Percentiles rank a stretch among this genome's conserved stretches.
These are phyloP conservation scores for Papiliotrema terrestris DNA, from an alignment of 1,284 basidiomycete genomes.

Conservation along the genomic window DNA sequence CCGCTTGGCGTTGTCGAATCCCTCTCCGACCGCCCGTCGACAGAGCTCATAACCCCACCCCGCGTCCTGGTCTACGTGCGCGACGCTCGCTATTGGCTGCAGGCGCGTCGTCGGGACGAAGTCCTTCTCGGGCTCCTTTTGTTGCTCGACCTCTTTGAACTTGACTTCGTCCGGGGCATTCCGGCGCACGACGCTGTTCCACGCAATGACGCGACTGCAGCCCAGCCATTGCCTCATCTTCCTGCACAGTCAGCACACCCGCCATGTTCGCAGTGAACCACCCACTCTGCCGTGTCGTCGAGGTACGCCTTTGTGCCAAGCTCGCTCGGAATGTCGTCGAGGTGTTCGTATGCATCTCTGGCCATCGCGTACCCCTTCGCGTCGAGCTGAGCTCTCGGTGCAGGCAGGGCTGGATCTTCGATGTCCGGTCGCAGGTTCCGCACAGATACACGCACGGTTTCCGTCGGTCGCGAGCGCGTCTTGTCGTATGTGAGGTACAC, in stretches of 20 bases:
- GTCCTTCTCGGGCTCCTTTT: constrained; percentile 25
- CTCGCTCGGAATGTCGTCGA: constrained; percentile 17
- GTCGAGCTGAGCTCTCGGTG: constrained; percentile 19
- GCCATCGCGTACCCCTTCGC: constrained; percentile 27
- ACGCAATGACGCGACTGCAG: constrained; percentile 31
- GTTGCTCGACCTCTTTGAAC: constrained; percentile 18
- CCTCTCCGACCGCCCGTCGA: constrained; percentile 11
- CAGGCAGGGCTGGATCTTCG: not conserved
- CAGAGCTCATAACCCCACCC: constrained; percentile 30
- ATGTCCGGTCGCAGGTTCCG: constrained; percentile 25
- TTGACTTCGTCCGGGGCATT: constrained; percentile 13
- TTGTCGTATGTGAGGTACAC: constrained; percentile 19
- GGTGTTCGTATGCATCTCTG: constrained; percentile 14
- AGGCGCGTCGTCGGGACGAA: constrained; percentile 19
- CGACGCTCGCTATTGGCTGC: constrained; percentile 29
- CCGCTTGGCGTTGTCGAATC: constrained; percentile 11
- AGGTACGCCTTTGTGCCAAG: constrained; percentile 30
- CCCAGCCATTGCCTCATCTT: constrained; percentile 22
- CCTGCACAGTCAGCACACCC: constrained; percentile 4
- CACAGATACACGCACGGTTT: constrained; percentile 21
- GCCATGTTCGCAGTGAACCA: not conserved
- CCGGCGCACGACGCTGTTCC: constrained; percentile 32
- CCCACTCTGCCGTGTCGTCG: constrained; percentile 27
- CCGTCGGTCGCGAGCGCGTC: constrained; percentile 17
- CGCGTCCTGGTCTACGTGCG: constrained; percentile 40